Evolutionary conservation across 1,284 basidiomycete genomes (phyloP), one percentile per base, ranked within the genome.

Genomic region (Testicularia cyperi): DNA sequence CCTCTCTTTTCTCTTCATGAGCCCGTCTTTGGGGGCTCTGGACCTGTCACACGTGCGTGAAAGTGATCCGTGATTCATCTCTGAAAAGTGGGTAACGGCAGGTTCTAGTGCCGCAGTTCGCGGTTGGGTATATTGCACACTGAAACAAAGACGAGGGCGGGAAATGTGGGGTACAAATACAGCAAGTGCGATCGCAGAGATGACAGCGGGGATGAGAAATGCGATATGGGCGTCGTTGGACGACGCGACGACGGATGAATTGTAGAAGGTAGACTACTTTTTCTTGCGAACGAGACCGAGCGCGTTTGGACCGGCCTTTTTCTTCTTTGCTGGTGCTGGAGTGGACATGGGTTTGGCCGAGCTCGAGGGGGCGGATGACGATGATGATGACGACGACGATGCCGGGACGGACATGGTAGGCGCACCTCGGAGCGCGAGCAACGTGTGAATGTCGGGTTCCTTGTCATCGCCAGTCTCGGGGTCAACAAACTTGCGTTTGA

Each of bases 201-300:
- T n/a, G n/a, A n/a, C n/a, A n/a, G n/a, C n/a, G n/a, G n/a, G n/a
- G n/a, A n/a, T n/a, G n/a, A n/a, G n/a, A n/a, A n/a, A n/a, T n/a
- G n/a, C n/a, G n/a, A n/a, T n/a, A n/a, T n/a, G n/a, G n/a, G n/a
- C n/a, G n/a, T n/a, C n/a, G n/a, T n/a, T n/a, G n/a, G n/a, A n/a
- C n/a, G n/a, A n/a, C n/a, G n/a, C n/a, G n/a, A n/a, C n/a, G 28
- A n/a, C 8, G 24, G 24, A 26, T 27, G 19, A 26, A 22, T 16
- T 24, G 35, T 13, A 6, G n/a, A n/a, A n/a, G n/a, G n/a, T n/a
- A n/a, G n/a, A 2, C 31, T 24, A 56, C 36, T 44, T 46, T 42
- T 72, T 69, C 48, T 73, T 71, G 12, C 63, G 53, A n/a, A 75
- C 73, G 23, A 75, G 48, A n/a, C 73, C 73, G 35, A 75, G 52